Base-by-base conservation (phyloP, 2,329 filamentous ascomycete species). In the Cladosporium sp. region DNA sequence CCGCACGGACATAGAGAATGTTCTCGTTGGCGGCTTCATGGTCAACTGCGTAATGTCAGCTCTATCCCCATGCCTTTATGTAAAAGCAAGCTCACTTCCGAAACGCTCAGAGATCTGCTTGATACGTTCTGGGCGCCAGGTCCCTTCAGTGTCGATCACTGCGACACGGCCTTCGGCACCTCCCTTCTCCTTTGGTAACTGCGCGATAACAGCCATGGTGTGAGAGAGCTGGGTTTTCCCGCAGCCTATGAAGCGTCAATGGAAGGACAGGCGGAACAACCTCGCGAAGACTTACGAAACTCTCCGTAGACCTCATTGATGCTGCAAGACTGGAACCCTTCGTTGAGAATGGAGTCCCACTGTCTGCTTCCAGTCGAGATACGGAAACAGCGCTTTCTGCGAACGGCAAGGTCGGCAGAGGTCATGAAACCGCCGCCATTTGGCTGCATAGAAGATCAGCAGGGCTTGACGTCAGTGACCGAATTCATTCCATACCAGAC, bases 311-410 rank as follows among this genome's bases (percentile, higher is more conserved):
- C 76, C 60, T 82, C 83, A 56, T 78, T 85, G 62, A 86, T 83
- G 60, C 81, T 84, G 78, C 83, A 82, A 38, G 81, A 85, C 64
- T 85, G 80, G 57, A 86, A 85, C 19, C 83, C 83, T 54, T 83
- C 83, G 57, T 78, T 79, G 4, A 86, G 73, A 51, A 84, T 81
- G 13, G 76, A 67, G 63, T 86, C 82, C 51, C 85, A 79, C 60
- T 82, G 78, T 66, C 84, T 84, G 66, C 82, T 85, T n/a, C 83
- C 82, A 15, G 83, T 86, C 19, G 80, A 83, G 47, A 86, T 81
- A 55, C 77, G 79, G 55, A 83, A 75, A 41, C 84, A 82, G 51
- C 76, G 74, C 64, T 81, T 84, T 33, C 83, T 78, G 55, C 80
- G 73, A 48, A 83, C 77, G 13, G 77, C 75, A 32, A 85, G 73